Percentiles rank a stretch among this genome's conserved stretches.
Evolutionary conservation across 2,329 filamentous ascomycete species (phyloP).

Genomic region (Fusarium goolgardi): DNA sequence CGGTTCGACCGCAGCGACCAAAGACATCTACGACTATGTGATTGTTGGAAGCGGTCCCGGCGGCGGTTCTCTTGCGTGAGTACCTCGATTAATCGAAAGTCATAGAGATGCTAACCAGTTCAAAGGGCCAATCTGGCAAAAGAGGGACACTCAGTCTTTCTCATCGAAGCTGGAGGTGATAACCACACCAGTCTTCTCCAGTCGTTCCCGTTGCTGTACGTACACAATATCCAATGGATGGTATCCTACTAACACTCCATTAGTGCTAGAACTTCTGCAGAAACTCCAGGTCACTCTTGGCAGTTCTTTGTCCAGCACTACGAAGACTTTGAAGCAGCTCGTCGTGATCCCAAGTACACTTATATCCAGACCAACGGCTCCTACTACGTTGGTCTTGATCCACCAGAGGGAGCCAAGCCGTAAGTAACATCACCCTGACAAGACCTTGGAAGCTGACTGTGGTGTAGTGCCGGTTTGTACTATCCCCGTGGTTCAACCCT

Average conservation of each 20-base stretch:
- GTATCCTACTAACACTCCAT: fast-evolving
- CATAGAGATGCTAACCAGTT: fast-evolving
- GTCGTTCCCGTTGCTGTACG: not conserved
- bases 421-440: not conserved
- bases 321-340: conserved; percentile 9
- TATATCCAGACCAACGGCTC: conserved; percentile 19
- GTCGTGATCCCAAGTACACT: conserved; percentile 13
- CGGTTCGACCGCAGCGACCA: not conserved
- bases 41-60: conserved; percentile 5
- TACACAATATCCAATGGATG: fast-evolving
- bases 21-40: conserved; percentile 12
- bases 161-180: conserved; percentile 12
- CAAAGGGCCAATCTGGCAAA: not conserved
- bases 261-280: conserved; percentile 1
- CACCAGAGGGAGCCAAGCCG: not conserved
- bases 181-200: not conserved
- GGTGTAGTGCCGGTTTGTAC: conserved; percentile 2
- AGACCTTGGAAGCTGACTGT: not conserved
- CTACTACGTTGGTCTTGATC: conserved; percentile 18
- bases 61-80: conserved; percentile 13
- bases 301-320: conserved; percentile 20
- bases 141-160: conserved; percentile 12
- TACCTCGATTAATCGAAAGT: fast-evolving
- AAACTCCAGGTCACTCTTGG: conserved; percentile 4
- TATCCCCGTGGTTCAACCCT: conserved; percentile 16